These are phyloP conservation scores for Gnaphalium uliginosum DNA, from an alignment of 129 eudicot genomes.

Conservation along the genomic window DNA sequence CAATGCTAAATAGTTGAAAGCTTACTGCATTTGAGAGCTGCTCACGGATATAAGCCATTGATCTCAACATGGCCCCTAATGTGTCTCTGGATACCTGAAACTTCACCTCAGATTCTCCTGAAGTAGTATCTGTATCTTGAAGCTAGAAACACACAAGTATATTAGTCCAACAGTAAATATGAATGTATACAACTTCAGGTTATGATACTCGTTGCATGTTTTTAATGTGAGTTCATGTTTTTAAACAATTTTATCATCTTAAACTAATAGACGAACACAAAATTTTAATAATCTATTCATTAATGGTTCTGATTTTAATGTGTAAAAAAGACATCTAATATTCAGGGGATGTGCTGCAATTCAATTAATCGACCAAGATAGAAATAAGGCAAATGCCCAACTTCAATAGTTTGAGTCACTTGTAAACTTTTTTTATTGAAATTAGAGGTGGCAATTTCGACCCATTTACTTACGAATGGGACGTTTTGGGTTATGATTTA, in stretches of 20 bases:
- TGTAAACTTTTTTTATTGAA: not conserved
- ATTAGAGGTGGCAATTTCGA: not conserved
- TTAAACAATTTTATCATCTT: not conserved
- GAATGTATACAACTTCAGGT: not conserved
- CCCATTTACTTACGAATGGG: not conserved
- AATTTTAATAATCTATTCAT: not conserved
- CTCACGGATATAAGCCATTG: slow-evolving; percentile 95
- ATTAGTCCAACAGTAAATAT: not conserved
- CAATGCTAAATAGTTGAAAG: slow-evolving; percentile 11
- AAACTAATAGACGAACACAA: not conserved
- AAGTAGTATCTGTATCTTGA: slow-evolving; percentile 70
- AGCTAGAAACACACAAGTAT: slow-evolving; percentile 51
- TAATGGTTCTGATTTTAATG: not conserved
- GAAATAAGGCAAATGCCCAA: slow-evolving; percentile 5
- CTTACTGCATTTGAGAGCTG: slow-evolving; percentile 81
- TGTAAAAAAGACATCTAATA: not conserved
- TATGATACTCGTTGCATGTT: not conserved
- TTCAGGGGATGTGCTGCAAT: not conserved
- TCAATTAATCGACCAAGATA: not conserved
- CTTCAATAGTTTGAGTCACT: slow-evolving; percentile 15
- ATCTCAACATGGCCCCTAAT: slow-evolving; percentile 96
- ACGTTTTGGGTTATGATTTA: not conserved
- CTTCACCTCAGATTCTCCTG: slow-evolving; percentile 91
- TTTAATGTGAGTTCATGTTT: slow-evolving; percentile 14
- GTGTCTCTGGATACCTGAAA: slow-evolving; percentile 96